Conservation (phyloP, 306 rosid species). For the Canavalia gladiata region DNA sequence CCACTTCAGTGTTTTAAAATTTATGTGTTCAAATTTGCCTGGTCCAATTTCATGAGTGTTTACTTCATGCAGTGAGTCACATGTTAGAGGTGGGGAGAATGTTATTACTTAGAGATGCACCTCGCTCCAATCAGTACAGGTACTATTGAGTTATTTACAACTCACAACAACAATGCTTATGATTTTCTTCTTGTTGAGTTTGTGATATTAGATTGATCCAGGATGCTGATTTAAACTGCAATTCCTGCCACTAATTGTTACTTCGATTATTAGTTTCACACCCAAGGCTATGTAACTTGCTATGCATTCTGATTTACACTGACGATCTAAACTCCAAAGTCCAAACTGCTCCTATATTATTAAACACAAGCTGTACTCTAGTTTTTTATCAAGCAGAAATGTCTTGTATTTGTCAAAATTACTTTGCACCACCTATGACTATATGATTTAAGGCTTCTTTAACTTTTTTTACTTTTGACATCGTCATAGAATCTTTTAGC, state of each 20-base stretch:
- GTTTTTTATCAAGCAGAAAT: slow-evolving; percentile 10
- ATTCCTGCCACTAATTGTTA: slow-evolving; percentile 10
- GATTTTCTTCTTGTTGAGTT: slow-evolving; percentile 15
- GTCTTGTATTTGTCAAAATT: slow-evolving; percentile 14
- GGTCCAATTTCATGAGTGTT: slow-evolving; percentile 26
- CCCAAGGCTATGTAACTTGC: not conserved
- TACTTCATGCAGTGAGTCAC: slow-evolving; percentile 67
- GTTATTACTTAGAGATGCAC: slow-evolving; percentile 71
- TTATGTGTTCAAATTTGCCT: not conserved
- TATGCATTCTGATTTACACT: not conserved
- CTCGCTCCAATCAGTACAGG: slow-evolving; percentile 67
- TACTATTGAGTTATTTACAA: slow-evolving; percentile 37
- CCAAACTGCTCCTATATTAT: slow-evolving; percentile 6
- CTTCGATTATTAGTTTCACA: not conserved
- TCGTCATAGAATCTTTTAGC: no score
- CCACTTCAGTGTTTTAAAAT: slow-evolving; percentile 26
- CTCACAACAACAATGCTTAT: not conserved
- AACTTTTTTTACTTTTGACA: no score
- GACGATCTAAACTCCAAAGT: not conserved
- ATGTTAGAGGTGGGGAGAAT: slow-evolving; percentile 76
- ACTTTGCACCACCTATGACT: not conserved
- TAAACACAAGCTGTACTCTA: not conserved
- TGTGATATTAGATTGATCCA: slow-evolving; percentile 12
- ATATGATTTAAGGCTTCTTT: no score
- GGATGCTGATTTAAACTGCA: slow-evolving; percentile 24